A percentile compares a stretch with the other conserved stretches of the same genome.
phyloP scores from a whole-genome alignment of 75 land plant genomes.

The Pinus tabuliformis region DNA sequence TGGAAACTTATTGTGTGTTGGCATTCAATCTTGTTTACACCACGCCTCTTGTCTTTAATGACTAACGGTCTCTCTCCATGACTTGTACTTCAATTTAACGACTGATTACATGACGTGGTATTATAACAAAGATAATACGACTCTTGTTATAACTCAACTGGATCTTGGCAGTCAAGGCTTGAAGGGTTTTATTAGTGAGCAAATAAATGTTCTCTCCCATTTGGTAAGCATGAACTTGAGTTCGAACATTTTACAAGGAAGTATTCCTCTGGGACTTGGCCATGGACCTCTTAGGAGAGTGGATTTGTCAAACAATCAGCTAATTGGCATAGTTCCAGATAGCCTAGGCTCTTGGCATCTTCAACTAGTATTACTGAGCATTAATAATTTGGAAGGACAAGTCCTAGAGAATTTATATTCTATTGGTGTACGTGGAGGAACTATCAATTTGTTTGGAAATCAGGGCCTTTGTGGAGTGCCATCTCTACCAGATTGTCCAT shows the following conservation, averaged over 20 bases:
- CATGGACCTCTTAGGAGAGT: constrained; percentile 47
- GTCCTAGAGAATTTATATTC: constrained; percentile 85
- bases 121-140: no score
- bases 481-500: constrained; percentile 79
- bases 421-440: constrained; percentile 90
- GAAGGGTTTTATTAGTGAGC: constrained; percentile 80
- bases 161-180: constrained; percentile 92
- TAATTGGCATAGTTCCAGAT: no score
- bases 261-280: constrained; percentile 68
- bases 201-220: constrained; percentile 59
- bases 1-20: no score
- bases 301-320: constrained; percentile 67
- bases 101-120: no score
- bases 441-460: no score
- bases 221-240: constrained; percentile 83
- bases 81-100: no score
- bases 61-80: no score
- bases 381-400: constrained; percentile 75
- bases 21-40: no score
- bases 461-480: no score
- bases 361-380: constrained; percentile 61
- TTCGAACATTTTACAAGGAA: constrained; percentile 60
- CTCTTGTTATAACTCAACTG: no score
- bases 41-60: no score
- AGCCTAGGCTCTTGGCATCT: no score